Evolutionary conservation across 1,284 basidiomycete species (phyloP).

Genomic region (Microbotryomycetes sp.): DNA sequence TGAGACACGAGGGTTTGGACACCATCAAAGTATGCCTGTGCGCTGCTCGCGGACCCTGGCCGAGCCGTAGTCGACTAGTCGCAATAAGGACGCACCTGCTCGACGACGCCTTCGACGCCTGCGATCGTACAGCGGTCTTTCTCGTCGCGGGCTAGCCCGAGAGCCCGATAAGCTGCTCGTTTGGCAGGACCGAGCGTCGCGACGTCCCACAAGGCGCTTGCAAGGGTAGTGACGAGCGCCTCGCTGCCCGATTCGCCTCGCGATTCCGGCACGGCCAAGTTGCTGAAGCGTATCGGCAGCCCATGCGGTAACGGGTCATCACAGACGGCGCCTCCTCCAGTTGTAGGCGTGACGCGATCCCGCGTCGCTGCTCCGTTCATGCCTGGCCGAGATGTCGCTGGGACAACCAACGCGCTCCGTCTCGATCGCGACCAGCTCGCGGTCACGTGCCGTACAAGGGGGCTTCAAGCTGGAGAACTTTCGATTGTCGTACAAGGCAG

Average conservation of each 20-base stretch:
- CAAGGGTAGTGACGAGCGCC: conserved; percentile 17
- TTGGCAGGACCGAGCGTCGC: conserved; percentile 16
- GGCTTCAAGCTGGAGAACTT: background rate
- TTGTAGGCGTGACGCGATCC: background rate
- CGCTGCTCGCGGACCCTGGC: too few species aligned
- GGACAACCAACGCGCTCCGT: background rate
- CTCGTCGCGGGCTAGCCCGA: background rate
- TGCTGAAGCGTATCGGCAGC: conserved; percentile 23
- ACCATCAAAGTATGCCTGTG: too few species aligned
- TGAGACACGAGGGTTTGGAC: too few species aligned
- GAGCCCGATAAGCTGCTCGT: background rate
- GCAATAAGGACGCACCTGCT: conserved; percentile 17
- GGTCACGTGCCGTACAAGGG: background rate
- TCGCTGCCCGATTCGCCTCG: conserved; percentile 13
- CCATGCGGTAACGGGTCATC: conserved; percentile 14
- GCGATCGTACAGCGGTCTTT: conserved; percentile 1
- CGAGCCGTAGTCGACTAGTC: too few species aligned
- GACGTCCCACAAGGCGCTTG: conserved; percentile 4
- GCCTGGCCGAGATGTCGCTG: background rate
- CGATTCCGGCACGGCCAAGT: conserved; percentile 18
- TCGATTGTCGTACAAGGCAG: too few species aligned
- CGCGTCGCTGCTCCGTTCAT: background rate
- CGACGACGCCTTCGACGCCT: conserved; percentile 22
- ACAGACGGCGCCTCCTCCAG: background rate
- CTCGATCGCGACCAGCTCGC: background rate